Conservation (phyloP, 257 asterid genomes). For the Scutellaria galericulata region DNA sequence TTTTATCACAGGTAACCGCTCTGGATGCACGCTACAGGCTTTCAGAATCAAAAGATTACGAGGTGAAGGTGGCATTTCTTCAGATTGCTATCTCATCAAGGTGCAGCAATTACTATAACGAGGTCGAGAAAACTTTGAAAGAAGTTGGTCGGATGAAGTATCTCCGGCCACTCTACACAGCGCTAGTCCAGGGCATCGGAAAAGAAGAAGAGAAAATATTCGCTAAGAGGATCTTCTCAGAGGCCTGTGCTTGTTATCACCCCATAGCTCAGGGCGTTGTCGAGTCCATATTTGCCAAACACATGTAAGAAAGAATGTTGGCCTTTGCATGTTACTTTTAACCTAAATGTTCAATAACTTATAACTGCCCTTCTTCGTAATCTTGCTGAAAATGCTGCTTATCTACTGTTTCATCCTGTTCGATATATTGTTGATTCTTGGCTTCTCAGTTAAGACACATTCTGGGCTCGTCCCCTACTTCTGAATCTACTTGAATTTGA, state of each 20-base stretch:
- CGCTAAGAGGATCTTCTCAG: conserved; percentile 86
- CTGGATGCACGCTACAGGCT: conserved; percentile 78
- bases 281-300: conserved; percentile 73
- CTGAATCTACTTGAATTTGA: neutral
- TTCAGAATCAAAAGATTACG: conserved; percentile 81
- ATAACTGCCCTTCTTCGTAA: conserved; percentile 16
- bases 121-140: conserved; percentile 91
- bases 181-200: conserved; percentile 74
- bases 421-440: conserved; percentile 16
- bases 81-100: conserved; percentile 72
- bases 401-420: conserved; percentile 6
- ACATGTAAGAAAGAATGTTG: conserved; percentile 37
- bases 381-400: conserved; percentile 15
- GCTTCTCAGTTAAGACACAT: neutral
- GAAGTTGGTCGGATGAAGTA: conserved; percentile 97
- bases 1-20: conserved; percentile 61
- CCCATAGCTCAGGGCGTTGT: conserved; percentile 95
- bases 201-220: conserved; percentile 82
- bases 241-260: conserved; percentile 82
- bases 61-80: conserved; percentile 86
- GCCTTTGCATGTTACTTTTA: neutral
- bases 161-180: conserved; percentile 79
- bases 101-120: conserved; percentile 74
- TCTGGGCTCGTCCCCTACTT: neutral
- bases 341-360: conserved; percentile 13